A percentile compares a stretch with the other conserved stretches of the same genome.
phyloP scores from a whole-genome alignment of 192 early-diverging fungal genomes.

The Thamnidium elegans region DNA sequence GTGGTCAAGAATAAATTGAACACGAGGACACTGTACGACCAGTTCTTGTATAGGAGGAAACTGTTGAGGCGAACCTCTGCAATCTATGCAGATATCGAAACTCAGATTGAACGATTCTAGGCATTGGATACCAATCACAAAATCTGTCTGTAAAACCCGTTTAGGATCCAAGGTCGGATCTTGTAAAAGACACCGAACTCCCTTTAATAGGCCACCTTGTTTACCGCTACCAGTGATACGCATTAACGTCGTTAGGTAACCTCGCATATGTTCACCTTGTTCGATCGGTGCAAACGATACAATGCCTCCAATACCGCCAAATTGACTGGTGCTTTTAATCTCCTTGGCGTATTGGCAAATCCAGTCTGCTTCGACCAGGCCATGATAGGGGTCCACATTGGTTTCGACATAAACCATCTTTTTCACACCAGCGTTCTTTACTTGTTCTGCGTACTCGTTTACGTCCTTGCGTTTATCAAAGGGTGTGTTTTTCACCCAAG shows the following conservation, averaged over 20 bases:
- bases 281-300: constrained; percentile 34
- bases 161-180: constrained; percentile 21
- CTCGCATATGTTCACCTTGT: constrained; percentile 24
- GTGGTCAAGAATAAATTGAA: constrained; percentile 35
- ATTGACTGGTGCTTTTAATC: neutral
- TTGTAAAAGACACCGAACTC: constrained; percentile 30
- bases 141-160: constrained; percentile 6
- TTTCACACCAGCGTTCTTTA: constrained; percentile 1
- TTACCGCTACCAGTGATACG: constrained; percentile 8
- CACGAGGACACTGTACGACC: constrained; percentile 22
- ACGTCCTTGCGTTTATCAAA: constrained; percentile 19
- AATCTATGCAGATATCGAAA: constrained; percentile 33
- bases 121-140: constrained; percentile 21
- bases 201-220: constrained; percentile 9
- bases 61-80: constrained; percentile 21
- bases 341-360: constrained; percentile 24
- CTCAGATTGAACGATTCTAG: constrained; percentile 22
- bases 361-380: constrained; percentile 33
- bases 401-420: constrained; percentile 30
- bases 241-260: constrained; percentile 27
- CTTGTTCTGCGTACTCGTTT: neutral
- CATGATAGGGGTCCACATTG: constrained; percentile 24
- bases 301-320: constrained; percentile 31
- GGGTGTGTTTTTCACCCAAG: constrained; percentile 18
- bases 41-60: constrained; percentile 30